phyloP scores from a whole-genome alignment of 805 yeast species.

The Candida khao-thaluensis region DNA sequence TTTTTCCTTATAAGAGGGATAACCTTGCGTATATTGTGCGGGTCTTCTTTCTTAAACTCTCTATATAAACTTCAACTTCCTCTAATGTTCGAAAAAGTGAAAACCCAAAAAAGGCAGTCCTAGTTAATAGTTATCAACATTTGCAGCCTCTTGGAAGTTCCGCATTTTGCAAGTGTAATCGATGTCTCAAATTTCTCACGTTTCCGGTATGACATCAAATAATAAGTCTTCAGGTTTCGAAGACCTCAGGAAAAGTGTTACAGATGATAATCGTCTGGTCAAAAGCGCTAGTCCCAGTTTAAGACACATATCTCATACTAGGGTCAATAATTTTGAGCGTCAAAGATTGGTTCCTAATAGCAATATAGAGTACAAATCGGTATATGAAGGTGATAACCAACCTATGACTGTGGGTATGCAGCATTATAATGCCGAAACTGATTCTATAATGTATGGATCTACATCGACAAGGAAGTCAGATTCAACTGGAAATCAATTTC shows the following conservation, averaged over 20 bases:
- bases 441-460: conserved; percentile 8
- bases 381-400: conserved; percentile 16
- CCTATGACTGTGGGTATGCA: conserved; percentile 13
- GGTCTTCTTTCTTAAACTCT: too few species aligned
- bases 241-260: not conserved
- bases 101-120: too few species aligned
- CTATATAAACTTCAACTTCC: too few species aligned
- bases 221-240: not conserved
- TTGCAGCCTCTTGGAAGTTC: too few species aligned
- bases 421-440: not conserved
- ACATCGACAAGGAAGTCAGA: not conserved
- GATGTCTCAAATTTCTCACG: conserved; percentile 2
- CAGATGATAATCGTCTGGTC: not conserved
- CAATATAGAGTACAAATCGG: conserved; percentile 14
- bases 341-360: conserved; percentile 7
- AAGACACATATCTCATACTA: conserved; percentile 22
- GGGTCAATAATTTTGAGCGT: conserved; percentile 21
- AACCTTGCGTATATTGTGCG: too few species aligned
- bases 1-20: too few species aligned
- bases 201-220: not conserved
- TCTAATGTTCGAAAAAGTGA: too few species aligned
- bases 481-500: not conserved
- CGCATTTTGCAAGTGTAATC: too few species aligned
- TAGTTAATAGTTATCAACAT: too few species aligned
- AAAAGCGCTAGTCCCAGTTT: conserved; percentile 26